These are phyloP conservation scores for Lentinula guzmanii DNA, from an alignment of 768 basidiomycete species.

Conservation along the genomic window DNA sequence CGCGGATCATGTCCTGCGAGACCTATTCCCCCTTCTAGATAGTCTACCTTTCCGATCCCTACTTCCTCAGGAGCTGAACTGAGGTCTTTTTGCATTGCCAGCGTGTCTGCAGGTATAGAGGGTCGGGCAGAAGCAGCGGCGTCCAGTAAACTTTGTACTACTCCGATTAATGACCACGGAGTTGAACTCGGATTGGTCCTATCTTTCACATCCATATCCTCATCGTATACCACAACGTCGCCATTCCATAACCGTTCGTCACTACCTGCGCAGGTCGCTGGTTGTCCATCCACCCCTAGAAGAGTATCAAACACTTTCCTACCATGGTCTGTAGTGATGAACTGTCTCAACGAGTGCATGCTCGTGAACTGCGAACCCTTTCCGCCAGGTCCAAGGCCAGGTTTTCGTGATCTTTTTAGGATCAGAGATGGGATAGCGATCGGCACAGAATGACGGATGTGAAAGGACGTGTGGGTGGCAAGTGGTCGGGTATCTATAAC, in stretches of 20 bases:
- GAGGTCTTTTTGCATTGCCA: not conserved
- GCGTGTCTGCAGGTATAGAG: not conserved
- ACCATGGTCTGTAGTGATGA: slow-evolving; percentile 74
- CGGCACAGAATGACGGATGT: slow-evolving; percentile 69
- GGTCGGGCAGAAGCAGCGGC: not conserved
- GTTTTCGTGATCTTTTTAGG: slow-evolving; percentile 76
- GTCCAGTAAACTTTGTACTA: slow-evolving; percentile 51
- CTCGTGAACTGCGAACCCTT: slow-evolving; percentile 35
- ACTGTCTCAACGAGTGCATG: slow-evolving; percentile 68
- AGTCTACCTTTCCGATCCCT: slow-evolving; percentile 49
- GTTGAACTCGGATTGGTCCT: slow-evolving; percentile 47
- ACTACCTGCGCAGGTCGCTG: not conserved
- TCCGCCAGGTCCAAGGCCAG: slow-evolving; percentile 40
- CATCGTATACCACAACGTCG: slow-evolving; percentile 69
- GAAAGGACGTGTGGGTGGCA: slow-evolving; percentile 56
- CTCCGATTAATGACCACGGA: slow-evolving; percentile 66
- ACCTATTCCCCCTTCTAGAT: slow-evolving; percentile 68
- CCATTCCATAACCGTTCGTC: slow-evolving; percentile 63
- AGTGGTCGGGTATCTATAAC: slow-evolving; percentile 81
- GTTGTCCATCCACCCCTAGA: slow-evolving; percentile 23
- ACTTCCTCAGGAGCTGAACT: not conserved
- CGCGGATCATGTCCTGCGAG: slow-evolving; percentile 53
- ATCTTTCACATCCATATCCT: slow-evolving; percentile 69
- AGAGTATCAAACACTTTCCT: slow-evolving; percentile 66
- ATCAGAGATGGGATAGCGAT: slow-evolving; percentile 88